Evolutionary conservation across 2,329 filamentous ascomycete species (phyloP).

Genomic region (Cercospora sp.): DNA sequence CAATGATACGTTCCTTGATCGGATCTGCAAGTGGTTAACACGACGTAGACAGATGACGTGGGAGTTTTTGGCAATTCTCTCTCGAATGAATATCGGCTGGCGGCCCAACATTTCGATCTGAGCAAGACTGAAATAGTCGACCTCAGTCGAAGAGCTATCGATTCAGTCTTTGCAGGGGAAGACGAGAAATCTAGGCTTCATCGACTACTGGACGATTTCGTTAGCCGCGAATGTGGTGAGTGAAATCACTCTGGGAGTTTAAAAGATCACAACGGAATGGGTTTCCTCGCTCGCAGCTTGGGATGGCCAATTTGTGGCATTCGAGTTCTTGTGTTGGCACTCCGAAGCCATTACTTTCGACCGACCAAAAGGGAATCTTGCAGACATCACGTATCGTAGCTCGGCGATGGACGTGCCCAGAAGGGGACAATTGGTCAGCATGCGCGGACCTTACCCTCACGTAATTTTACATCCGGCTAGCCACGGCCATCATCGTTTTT

Average conservation of each 20-base stretch:
- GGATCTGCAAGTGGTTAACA: conserved; percentile 22
- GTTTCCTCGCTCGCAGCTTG: background rate
- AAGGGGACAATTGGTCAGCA: background rate
- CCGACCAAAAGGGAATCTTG: background rate
- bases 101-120: conserved; percentile 68
- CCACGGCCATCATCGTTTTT: no score
- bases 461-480: no score
- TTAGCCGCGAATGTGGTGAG: background rate
- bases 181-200: conserved; percentile 60
- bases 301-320: background rate
- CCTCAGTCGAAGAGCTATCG: conserved; percentile 62
- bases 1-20: no score
- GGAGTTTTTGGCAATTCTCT: conserved; percentile 75
- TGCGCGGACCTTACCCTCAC: background rate
- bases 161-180: conserved; percentile 66
- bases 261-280: background rate
- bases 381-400: background rate
- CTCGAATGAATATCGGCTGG: conserved; percentile 74
- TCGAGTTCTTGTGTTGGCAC: background rate
- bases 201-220: conserved; percentile 22
- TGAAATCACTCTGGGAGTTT: background rate
- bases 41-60: conserved; percentile 72
- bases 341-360: background rate
- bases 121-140: conserved; percentile 49
- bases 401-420: background rate